phyloP scores from a whole-genome alignment of 306 rosid species.

The Prinsepia uniflora region DNA sequence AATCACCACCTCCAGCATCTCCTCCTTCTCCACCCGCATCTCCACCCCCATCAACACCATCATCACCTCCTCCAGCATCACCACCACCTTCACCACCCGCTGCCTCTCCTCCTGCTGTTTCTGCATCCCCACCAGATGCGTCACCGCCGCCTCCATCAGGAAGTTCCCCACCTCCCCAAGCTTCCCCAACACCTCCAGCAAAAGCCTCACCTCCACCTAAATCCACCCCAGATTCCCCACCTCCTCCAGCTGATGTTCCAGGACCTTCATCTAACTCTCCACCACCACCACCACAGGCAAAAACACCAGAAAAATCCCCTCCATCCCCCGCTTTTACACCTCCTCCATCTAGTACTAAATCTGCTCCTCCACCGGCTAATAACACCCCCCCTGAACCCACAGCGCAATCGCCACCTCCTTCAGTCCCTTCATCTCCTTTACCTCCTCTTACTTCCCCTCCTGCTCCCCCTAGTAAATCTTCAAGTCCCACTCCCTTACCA shows the following conservation, averaged over 20 bases:
- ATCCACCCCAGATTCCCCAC: conserved; percentile 37
- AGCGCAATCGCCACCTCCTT: conserved; percentile 59
- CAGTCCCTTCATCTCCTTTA: conserved; percentile 53
- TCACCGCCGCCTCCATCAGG: conserved; percentile 33
- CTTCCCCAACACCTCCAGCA: conserved; percentile 41
- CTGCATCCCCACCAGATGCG: conserved; percentile 30
- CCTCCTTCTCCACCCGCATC: conserved; percentile 21
- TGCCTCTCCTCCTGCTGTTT: conserved; percentile 32
- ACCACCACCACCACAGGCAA: conserved; percentile 39
- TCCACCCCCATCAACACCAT: conserved; percentile 28
- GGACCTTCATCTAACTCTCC: conserved; percentile 52
- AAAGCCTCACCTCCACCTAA: conserved; percentile 46
- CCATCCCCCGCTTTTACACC: conserved; percentile 42
- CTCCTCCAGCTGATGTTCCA: conserved; percentile 56
- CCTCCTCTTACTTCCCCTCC: conserved; percentile 48
- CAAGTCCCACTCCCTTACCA: conserved; percentile 32
- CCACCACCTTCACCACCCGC: conserved; percentile 38
- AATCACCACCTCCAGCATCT: conserved; percentile 39
- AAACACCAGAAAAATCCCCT: conserved; percentile 50
- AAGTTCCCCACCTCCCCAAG: conserved; percentile 52
- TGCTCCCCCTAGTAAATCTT: conserved; percentile 38
- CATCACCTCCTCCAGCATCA: conserved; percentile 35
- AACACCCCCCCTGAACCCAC: conserved; percentile 36
- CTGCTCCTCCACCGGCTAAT: conserved; percentile 42
- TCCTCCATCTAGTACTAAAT: conserved; percentile 48